phyloP scores from a whole-genome alignment of 1,284 basidiomycete genomes.

The Serendipita sp. region DNA sequence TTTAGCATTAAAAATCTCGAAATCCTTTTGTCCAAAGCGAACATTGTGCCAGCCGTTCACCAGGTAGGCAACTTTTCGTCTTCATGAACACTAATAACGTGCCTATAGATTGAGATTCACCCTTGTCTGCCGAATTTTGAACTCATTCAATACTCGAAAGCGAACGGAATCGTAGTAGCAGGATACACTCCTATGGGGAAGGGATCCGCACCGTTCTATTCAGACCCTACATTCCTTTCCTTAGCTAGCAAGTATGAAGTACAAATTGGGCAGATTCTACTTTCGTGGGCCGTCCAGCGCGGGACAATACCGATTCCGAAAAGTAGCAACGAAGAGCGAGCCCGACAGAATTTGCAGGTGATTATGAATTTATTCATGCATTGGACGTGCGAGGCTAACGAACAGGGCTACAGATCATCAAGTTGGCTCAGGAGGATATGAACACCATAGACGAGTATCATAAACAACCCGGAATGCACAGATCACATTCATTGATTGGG shows the following conservation, averaged over 20 bases:
- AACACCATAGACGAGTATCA: slow-evolving; percentile 27
- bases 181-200: slow-evolving; percentile 56
- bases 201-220: slow-evolving; percentile 24
- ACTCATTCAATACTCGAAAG: slow-evolving; percentile 39
- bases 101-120: slow-evolving; percentile 34
- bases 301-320: slow-evolving; percentile 32
- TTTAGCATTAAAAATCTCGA: slow-evolving; percentile 43
- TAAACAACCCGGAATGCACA: slow-evolving; percentile 32
- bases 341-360: slow-evolving; percentile 34
- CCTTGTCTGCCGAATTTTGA: slow-evolving; percentile 43
- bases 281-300: slow-evolving; percentile 37
- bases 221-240: slow-evolving; percentile 27
- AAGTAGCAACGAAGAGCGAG: slow-evolving; percentile 32
- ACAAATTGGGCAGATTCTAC: slow-evolving; percentile 37
- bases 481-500: slow-evolving; percentile 25
- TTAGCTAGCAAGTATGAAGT: slow-evolving; percentile 34
- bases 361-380: slow-evolving; percentile 9
- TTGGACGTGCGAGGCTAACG: no score
- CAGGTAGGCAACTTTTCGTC: slow-evolving; percentile 24
- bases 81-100: no score
- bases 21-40: slow-evolving; percentile 28
- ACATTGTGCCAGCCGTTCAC: slow-evolving; percentile 44
- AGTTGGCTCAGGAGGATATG: slow-evolving; percentile 28
- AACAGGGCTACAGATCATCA: slow-evolving; percentile 21
- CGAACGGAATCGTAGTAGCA: slow-evolving; percentile 45